Conservation (phyloP, 2,329 filamentous ascomycete species). For the Aspergillus carbonarius region DNA sequence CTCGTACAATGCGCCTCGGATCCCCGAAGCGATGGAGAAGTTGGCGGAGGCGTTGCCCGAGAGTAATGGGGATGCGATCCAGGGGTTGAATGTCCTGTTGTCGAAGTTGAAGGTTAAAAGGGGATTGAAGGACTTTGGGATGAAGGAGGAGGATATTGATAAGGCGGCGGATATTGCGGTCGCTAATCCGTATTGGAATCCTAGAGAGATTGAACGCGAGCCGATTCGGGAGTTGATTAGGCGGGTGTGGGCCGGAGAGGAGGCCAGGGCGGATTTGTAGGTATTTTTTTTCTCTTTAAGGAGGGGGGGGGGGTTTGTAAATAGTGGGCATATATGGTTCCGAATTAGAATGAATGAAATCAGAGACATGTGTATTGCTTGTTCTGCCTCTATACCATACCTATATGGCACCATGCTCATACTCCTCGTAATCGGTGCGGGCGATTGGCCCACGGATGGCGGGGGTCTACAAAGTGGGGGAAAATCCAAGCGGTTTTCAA, state of each 20-base stretch:
- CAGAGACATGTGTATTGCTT: no score
- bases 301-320: background rate
- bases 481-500: background rate
- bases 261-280: conserved; percentile 54
- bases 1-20: conserved; percentile 60
- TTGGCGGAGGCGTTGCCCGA: conserved; percentile 56
- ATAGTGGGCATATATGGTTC: background rate
- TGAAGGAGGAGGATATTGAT: conserved; percentile 62
- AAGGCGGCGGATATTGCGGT: conserved; percentile 60
- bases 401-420: background rate
- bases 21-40: conserved; percentile 54
- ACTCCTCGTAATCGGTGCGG: background rate
- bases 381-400: no score
- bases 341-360: no score
- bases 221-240: conserved; percentile 58
- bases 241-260: conserved; percentile 62
- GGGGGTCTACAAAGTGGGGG: conserved; percentile 33
- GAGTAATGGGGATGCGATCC: conserved; percentile 58
- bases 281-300: background rate
- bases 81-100: conserved; percentile 58
- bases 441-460: conserved; percentile 24
- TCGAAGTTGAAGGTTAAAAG: conserved; percentile 55
- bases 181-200: conserved; percentile 61
- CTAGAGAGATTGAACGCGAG: conserved; percentile 53
- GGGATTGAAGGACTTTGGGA: conserved; percentile 55